Percentiles rank a stretch among this genome's conserved stretches.
phyloP scores from a whole-genome alignment of 306 rosid species.

The Prunus mume region DNA sequence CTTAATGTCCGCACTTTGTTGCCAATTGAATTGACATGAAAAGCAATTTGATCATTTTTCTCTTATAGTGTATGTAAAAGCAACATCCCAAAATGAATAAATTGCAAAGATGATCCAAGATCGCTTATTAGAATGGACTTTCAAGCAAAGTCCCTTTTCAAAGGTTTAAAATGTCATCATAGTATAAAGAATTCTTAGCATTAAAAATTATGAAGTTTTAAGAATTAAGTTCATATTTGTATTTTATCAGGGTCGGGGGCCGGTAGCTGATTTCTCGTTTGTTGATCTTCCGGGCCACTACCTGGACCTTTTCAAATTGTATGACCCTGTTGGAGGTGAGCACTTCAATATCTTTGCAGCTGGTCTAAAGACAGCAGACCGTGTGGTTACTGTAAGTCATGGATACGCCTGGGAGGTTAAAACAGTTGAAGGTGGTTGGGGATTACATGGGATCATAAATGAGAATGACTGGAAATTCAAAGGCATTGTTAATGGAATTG shows the following conservation, averaged over 20 bases:
- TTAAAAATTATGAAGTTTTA: not conserved
- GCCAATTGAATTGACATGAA: not conserved
- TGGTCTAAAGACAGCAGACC: conserved; percentile 83
- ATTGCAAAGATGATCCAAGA: not conserved
- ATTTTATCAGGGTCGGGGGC: conserved; percentile 81
- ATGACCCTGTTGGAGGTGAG: conserved; percentile 92
- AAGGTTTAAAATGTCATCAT: not conserved
- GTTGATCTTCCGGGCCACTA: conserved; percentile 70
- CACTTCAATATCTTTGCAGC: conserved; percentile 96
- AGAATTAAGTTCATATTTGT: not conserved
- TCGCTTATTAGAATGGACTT: not conserved
- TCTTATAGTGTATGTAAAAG: not conserved
- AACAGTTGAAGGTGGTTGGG: conserved; percentile 95
- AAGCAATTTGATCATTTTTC: not conserved
- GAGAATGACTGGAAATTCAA: conserved; percentile 84
- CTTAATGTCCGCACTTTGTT: not conserved
- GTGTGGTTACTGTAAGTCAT: conserved; percentile 90
- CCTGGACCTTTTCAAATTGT: conserved; percentile 62
- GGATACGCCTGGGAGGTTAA: conserved; percentile 92
- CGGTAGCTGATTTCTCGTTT: conserved; percentile 54
- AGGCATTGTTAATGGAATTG: conserved; percentile 95
- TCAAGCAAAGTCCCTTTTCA: not conserved
- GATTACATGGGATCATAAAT: conserved; percentile 71
- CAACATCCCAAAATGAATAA: not conserved
- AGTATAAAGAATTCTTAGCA: not conserved